These are phyloP conservation scores for Hibiscus syriacus DNA, from an alignment of 345 rosid genomes.

Conservation along the genomic window DNA sequence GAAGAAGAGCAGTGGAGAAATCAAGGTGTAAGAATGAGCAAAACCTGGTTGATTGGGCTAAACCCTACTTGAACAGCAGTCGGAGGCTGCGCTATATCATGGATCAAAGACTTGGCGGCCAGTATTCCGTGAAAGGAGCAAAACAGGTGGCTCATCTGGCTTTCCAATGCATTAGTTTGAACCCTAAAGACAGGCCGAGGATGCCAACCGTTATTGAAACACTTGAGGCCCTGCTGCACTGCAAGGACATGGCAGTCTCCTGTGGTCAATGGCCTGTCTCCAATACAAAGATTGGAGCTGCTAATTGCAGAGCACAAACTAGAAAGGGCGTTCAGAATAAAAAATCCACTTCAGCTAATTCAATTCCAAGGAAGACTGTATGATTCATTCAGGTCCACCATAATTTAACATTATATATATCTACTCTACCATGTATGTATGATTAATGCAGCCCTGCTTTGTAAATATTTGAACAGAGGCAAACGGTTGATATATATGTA, in stretches of 20 bases:
- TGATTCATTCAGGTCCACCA: background rate
- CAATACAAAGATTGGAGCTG: background rate
- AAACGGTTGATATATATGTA: background rate
- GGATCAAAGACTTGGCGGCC: conserved; percentile 73
- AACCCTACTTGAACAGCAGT: conserved; percentile 65
- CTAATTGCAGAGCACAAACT: conserved; percentile 25
- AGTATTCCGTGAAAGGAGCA: conserved; percentile 85
- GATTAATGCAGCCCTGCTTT: background rate
- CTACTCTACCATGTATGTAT: background rate
- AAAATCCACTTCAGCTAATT: conserved; percentile 37
- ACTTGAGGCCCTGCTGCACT: conserved; percentile 48
- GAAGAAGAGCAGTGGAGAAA: conserved; percentile 78
- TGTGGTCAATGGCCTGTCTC: conserved; percentile 61
- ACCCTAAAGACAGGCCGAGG: conserved; percentile 84
- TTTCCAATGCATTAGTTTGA: conserved; percentile 61
- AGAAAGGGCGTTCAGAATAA: conserved; percentile 20
- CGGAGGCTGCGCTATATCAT: conserved; percentile 57
- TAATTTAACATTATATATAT: background rate
- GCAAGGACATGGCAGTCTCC: conserved; percentile 75
- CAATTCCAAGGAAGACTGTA: conserved; percentile 21
- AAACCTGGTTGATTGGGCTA: conserved; percentile 76
- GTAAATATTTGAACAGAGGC: background rate
- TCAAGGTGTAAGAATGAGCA: conserved; percentile 61
- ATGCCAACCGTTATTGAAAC: conserved; percentile 58
- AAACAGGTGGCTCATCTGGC: conserved; percentile 63